Percentiles rank a stretch among this genome's conserved stretches.
Evolutionary conservation across 331 rosid species (phyloP).

Genomic region (Acacia concinna): DNA sequence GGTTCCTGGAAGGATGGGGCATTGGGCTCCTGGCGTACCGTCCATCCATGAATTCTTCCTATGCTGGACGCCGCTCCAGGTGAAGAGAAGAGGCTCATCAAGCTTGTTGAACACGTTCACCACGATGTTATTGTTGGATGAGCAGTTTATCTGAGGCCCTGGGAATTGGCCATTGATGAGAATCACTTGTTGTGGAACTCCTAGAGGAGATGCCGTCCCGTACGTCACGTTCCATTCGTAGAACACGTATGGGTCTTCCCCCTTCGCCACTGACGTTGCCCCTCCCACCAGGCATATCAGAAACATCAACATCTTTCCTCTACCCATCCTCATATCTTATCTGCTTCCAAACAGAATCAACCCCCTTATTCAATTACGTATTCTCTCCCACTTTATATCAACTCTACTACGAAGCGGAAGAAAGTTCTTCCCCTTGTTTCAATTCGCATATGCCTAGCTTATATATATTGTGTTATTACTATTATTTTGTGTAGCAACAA

Average conservation of each 20-base stretch:
- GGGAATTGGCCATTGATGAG: slow-evolving; percentile 1
- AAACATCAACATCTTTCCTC: background rate
- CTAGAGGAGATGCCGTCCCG: background rate
- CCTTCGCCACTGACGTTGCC: background rate
- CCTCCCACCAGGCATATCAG: background rate
- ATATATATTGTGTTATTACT: background rate
- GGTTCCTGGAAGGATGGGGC: slow-evolving; percentile 1
- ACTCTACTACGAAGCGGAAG: background rate
- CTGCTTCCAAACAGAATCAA: background rate
- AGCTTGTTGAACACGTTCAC: slow-evolving; percentile 2
- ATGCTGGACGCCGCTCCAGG: background rate
- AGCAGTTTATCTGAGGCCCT: background rate
- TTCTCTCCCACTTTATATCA: background rate
- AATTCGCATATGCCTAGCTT: background rate
- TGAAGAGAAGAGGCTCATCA: background rate
- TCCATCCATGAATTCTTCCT: slow-evolving; percentile 11
- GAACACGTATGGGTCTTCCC: background rate
- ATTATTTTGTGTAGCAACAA: background rate
- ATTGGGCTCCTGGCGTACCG: slow-evolving; percentile 6
- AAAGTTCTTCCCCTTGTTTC: background rate
- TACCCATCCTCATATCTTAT: background rate
- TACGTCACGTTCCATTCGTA: background rate
- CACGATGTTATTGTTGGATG: background rate
- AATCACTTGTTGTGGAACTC: background rate
- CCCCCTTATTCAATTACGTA: background rate